These are phyloP conservation scores for Talaromyces sp. DNA, from an alignment of 2,329 filamentous ascomycete species.

Conservation along the genomic window DNA sequence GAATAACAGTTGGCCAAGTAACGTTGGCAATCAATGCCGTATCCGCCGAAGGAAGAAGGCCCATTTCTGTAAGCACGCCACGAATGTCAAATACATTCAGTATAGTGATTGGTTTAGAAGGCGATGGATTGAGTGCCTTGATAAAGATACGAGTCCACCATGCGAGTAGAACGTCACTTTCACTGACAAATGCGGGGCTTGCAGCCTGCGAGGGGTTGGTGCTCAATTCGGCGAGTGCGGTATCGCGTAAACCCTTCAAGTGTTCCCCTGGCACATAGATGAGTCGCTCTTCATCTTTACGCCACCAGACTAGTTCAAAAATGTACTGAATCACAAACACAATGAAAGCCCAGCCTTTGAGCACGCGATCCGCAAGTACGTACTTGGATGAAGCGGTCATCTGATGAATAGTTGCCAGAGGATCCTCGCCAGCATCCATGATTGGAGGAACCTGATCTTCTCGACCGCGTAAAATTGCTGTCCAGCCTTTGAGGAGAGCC, in stretches of 20 bases:
- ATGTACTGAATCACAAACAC: slow-evolving; percentile 5
- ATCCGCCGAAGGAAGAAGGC: slow-evolving; percentile 25
- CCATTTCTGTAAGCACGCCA: slow-evolving; percentile 27
- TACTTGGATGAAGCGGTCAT: slow-evolving; percentile 1
- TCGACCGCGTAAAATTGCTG: slow-evolving; percentile 42
- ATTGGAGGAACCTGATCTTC: slow-evolving; percentile 33
- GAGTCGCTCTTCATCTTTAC: slow-evolving; percentile 36
- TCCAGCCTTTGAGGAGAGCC: slow-evolving; percentile 48
- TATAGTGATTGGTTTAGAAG: slow-evolving; percentile 34
- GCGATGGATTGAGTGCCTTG: slow-evolving; percentile 24
- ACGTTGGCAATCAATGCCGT: slow-evolving; percentile 27
- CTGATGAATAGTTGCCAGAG: slow-evolving; percentile 8
- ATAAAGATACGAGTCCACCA: slow-evolving; percentile 39
- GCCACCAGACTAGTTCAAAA: slow-evolving; percentile 8
- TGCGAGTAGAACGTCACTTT: slow-evolving; percentile 47
- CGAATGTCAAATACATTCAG: slow-evolving; percentile 43
- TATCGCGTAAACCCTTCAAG: slow-evolving; percentile 30
- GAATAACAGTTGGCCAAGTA: neutral
- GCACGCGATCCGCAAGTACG: slow-evolving; percentile 7
- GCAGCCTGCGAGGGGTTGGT: slow-evolving; percentile 11
- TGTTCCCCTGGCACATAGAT: slow-evolving; percentile 40
- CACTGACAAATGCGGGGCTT: slow-evolving; percentile 41
- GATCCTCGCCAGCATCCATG: slow-evolving; percentile 11
- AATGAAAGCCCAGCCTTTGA: slow-evolving; percentile 13
- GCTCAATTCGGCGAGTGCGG: slow-evolving; percentile 15